A percentile compares a stretch with the other conserved stretches of the same genome.
phyloP scores from a whole-genome alignment of 2,329 filamentous ascomycete species.

The Biscogniauxia mediterranea region DNA sequence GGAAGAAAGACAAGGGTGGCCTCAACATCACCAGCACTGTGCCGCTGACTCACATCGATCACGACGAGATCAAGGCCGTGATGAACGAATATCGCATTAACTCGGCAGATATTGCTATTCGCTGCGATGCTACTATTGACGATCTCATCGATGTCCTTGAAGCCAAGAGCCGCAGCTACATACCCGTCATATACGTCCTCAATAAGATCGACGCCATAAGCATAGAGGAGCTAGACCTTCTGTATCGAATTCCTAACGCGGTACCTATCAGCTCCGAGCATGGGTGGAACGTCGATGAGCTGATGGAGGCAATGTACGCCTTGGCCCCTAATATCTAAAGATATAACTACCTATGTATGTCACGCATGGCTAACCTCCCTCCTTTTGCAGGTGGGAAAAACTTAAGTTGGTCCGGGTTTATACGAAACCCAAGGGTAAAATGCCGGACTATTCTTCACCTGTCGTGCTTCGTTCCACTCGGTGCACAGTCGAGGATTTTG shows the following conservation, averaged over 20 bases:
- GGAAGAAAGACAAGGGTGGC: constrained; percentile 98
- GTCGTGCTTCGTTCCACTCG: constrained; percentile 81
- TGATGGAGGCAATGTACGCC: constrained; percentile 84
- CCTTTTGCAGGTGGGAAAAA: constrained; percentile 73
- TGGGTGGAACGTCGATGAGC: constrained; percentile 96
- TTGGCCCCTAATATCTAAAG: constrained; percentile 5
- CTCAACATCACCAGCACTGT: constrained; percentile 95
- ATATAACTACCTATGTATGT: constrained; percentile 5
- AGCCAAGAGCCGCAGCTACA: constrained; percentile 91
- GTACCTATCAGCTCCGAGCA: constrained; percentile 97
- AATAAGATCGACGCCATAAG: constrained; percentile 99
- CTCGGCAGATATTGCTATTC: constrained; percentile 94
- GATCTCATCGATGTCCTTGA: constrained; percentile 96
- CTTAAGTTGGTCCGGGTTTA: constrained; percentile 88
- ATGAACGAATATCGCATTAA: constrained; percentile 97
- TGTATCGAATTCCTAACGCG: constrained; percentile 95
- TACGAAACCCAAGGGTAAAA: constrained; percentile 94
- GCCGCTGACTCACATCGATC: constrained; percentile 85
- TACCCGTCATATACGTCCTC: constrained; percentile 97
- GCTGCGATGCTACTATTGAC: constrained; percentile 95
- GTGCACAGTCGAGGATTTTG: constrained; percentile 95
- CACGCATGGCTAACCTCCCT: constrained; percentile 23
- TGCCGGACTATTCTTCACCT: constrained; percentile 87
- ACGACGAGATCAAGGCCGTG: constrained; percentile 96
- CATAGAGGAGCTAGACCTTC: constrained; percentile 92